Conservation (phyloP, 75 land plant genomes). For the Sequoiadendron giganteum region DNA sequence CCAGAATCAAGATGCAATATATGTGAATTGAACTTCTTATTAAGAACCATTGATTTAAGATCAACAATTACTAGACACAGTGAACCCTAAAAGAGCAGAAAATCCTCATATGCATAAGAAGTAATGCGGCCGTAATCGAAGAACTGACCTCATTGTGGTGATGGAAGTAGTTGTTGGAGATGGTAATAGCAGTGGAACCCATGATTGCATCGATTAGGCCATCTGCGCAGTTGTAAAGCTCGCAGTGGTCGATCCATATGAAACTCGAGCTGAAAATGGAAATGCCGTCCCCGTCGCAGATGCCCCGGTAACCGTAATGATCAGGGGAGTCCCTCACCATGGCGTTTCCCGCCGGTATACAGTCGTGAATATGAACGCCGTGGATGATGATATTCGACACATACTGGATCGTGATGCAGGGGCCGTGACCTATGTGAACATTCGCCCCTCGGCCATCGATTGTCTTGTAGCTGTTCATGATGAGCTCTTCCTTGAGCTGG, state of each 20-base stretch:
- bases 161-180: slow-evolving; percentile 52
- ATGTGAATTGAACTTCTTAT: background rate
- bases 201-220: slow-evolving; percentile 50
- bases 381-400: slow-evolving; percentile 38
- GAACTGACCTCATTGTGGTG: slow-evolving; percentile 38
- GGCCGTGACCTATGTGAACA: slow-evolving; percentile 45
- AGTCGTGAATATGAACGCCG: slow-evolving; percentile 42
- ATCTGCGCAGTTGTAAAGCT: slow-evolving; percentile 38
- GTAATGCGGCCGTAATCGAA: background rate
- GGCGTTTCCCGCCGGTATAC: slow-evolving; percentile 37
- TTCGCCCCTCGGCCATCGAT: slow-evolving; percentile 52
- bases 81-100: background rate
- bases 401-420: slow-evolving; percentile 45
- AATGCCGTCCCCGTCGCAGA: slow-evolving; percentile 50
- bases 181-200: slow-evolving; percentile 55
- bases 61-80: background rate
- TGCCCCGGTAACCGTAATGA: slow-evolving; percentile 33
- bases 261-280: slow-evolving; percentile 33
- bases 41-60: background rate
- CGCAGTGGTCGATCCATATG: slow-evolving; percentile 60
- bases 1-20: background rate
- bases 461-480: slow-evolving; percentile 58
- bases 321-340: slow-evolving; percentile 32
- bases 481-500: slow-evolving; percentile 42
- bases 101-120: background rate